Percentiles rank a stretch among this genome's conserved stretches.
Evolutionary conservation across 2,329 filamentous ascomycete species (phyloP).

Genomic region (Lasiodiplodia sp.): DNA sequence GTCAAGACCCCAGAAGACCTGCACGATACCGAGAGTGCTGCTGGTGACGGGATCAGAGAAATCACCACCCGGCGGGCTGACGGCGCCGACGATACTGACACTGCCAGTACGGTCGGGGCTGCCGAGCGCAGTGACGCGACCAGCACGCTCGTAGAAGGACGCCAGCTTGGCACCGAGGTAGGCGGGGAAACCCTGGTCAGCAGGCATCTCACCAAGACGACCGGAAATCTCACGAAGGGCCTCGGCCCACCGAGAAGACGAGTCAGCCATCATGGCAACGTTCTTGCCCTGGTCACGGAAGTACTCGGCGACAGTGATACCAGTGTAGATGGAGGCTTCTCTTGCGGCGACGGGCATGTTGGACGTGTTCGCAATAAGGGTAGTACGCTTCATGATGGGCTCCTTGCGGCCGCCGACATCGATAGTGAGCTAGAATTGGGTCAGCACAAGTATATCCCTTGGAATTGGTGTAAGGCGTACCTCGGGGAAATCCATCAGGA

Average conservation of each 20-base stretch:
- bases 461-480: conserved; percentile 44
- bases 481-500: conserved; percentile 99
- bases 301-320: conserved; percentile 93
- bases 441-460: conserved; percentile 33
- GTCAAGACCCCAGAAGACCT: conserved; percentile 99
- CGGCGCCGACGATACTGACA: conserved; percentile 96
- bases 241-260: conserved; percentile 97
- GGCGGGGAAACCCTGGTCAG: conserved; percentile 98
- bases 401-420: conserved; percentile 93
- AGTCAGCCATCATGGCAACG: conserved; percentile 99
- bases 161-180: conserved; percentile 97
- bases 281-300: conserved; percentile 97
- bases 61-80: conserved; percentile 97
- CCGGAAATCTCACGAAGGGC: conserved; percentile 98
- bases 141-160: conserved; percentile 98
- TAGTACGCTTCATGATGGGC: conserved; percentile 99
- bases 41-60: conserved; percentile 98
- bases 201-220: conserved; percentile 99
- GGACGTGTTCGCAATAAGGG: conserved; percentile 97
- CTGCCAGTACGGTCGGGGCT: conserved; percentile 88
- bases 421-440: conserved; percentile 74
- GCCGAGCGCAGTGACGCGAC: conserved; percentile 83
- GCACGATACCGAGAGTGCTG: conserved; percentile 93
- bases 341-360: conserved; percentile 99
- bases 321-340: conserved; percentile 98